A percentile compares a stretch with the other conserved stretches of the same genome.
phyloP scores from a whole-genome alignment of 352 stramenopile genomes.

The Thalassiosira mediterranea region DNA sequence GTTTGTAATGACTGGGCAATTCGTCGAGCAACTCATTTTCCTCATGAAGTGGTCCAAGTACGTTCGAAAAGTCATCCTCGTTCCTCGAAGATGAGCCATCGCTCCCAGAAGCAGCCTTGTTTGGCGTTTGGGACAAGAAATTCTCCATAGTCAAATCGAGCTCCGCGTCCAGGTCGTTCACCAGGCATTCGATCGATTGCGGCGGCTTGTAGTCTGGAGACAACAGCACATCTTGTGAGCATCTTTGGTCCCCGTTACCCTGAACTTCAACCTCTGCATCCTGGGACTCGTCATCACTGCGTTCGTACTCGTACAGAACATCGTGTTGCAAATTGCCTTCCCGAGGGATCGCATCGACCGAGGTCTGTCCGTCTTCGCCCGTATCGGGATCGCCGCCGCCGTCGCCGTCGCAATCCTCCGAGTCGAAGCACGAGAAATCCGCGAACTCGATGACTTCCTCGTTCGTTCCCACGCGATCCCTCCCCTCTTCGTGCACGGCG shows the following conservation, averaged over 20 bases:
- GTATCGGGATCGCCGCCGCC: constrained; percentile 5
- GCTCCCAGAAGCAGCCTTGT: constrained; percentile 10
- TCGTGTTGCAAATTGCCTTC: constrained; percentile 31
- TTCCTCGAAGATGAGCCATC: background rate
- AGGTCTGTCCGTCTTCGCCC: background rate
- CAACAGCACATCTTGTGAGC: background rate
- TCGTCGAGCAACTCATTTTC: constrained; percentile 6
- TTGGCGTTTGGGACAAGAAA: constrained; percentile 18
- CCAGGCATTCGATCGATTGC: constrained; percentile 38
- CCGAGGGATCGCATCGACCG: constrained; percentile 4
- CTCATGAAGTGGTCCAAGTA: background rate
- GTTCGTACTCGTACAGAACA: constrained; percentile 35
- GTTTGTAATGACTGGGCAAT: constrained; percentile 5
- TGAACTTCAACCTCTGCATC: constrained; percentile 1
- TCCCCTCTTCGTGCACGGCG: constrained; percentile 5
- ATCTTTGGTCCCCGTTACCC: background rate
- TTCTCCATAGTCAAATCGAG: constrained; percentile 44
- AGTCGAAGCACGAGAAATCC: constrained; percentile 42
- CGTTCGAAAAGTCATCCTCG: background rate
- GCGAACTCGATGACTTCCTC: constrained; percentile 42
- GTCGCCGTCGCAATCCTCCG: background rate
- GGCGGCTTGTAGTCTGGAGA: constrained; percentile 28
- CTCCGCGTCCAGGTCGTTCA: constrained; percentile 36
- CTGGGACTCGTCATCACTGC: constrained; percentile 6
- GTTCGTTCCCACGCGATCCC: constrained; percentile 1